Evolutionary conservation across 2,329 filamentous ascomycete genomes (phyloP).

Genomic region (Aspergillus candidus): DNA sequence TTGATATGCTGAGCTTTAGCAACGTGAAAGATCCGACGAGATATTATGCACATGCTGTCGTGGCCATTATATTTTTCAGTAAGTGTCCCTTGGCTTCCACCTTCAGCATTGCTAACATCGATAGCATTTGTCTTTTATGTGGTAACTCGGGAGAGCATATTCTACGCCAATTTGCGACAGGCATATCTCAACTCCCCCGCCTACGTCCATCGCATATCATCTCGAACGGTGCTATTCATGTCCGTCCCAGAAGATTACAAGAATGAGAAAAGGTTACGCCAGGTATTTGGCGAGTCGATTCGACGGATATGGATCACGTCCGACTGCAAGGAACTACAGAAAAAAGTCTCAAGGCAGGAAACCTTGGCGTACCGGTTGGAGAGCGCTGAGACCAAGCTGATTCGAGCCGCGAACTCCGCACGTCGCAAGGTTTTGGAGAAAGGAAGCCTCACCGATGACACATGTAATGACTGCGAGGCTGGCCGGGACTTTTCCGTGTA

Average conservation of each 20-base stretch:
- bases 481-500: slow-evolving; percentile 21
- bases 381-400: slow-evolving; percentile 76
- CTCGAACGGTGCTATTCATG: slow-evolving; percentile 80
- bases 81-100: slow-evolving; percentile 12
- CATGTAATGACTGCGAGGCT: slow-evolving; percentile 25
- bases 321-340: slow-evolving; percentile 68
- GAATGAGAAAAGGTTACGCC: slow-evolving; percentile 65
- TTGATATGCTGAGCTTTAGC: slow-evolving; percentile 73
- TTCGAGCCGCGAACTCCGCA: slow-evolving; percentile 67
- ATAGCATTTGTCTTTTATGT: slow-evolving; percentile 74
- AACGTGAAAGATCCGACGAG: slow-evolving; percentile 61
- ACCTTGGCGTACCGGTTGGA: slow-evolving; percentile 73
- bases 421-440: slow-evolving; percentile 54
- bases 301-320: slow-evolving; percentile 76
- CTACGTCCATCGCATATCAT: slow-evolving; percentile 78
- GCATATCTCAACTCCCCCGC: slow-evolving; percentile 81
- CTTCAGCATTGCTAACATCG: slow-evolving; percentile 5
- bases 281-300: slow-evolving; percentile 76
- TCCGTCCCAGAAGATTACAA: slow-evolving; percentile 74
- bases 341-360: slow-evolving; percentile 73
- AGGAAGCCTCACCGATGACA: slow-evolving; percentile 16
- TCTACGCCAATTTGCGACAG: slow-evolving; percentile 84
- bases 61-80: slow-evolving; percentile 74
- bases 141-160: slow-evolving; percentile 79
- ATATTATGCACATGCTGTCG: slow-evolving; percentile 72